Base-by-base conservation (phyloP, 306 rosid species). In the Quercus rubra region DNA sequence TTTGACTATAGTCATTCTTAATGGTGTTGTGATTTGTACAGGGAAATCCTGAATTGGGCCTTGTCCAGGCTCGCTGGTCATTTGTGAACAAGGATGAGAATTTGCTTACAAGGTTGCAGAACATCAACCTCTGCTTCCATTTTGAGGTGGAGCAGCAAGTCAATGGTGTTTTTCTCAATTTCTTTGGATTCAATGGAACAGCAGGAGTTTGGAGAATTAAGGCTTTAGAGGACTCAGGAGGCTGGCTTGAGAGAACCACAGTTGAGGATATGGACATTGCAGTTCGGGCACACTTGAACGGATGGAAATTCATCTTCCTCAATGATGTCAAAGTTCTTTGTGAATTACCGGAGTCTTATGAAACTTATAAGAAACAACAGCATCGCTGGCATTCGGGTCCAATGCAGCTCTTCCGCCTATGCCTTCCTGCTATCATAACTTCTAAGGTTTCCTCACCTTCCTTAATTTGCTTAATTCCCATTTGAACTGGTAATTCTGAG, bases 381-480 rank as follows among this genome's bases (percentile, higher is more conserved):
- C 98, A 96, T 80, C 93, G 99, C 3, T 96, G 99, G 99, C 99
- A 96, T 70, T 96, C 99, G 0, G 99, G 99, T 74, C 99, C 99
- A 0, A 96, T 96, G 99, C 99, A 96, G 86, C 99, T 96, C 68
- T 96, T 96, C 81, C 76, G 97, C 62, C 85, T 93, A 8, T 96
- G 98, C 46, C 93, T 96, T 78, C 98, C 99, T 71, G 86, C 98
- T 31, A 86, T 96, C 77, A 55, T 93, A 49, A 88, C 92, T 55
- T 84, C 99, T 68, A 93, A 96, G 98, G 99, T 91, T 19, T 21
- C 38, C 8, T 9, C 46, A 68, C 9, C 69, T 78, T 51, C 66
- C 82, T 13, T 19, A 68, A 15, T 31, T 17, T 51, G 56, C 57
- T 28, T 49, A 52, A 64, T 78, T 74, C 55, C 7, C 17, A 62